Evolutionary conservation across 495 filamentous ascomycete species (phyloP), one percentile per base, ranked within the genome.

Genomic region (Tuber microsphaerosporum): DNA sequence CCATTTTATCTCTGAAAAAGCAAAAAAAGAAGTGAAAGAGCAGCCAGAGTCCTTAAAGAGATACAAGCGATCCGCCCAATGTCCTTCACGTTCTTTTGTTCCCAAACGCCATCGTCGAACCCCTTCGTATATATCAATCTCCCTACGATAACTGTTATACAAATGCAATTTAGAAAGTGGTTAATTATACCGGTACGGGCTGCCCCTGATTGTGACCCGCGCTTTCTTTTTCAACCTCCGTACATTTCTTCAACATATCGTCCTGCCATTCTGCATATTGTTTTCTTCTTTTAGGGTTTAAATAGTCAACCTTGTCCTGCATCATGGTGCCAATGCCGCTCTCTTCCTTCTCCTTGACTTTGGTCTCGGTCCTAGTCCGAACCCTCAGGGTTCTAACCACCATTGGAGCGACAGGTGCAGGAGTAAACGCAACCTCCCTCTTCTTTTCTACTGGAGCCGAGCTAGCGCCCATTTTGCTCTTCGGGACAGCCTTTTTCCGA

Each of bases 301-400:
- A 82, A 83, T 89, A 96, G 84, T 97, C 93, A 74, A 93, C 90
- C 68, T 88, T 87, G 75, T 92, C 90, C 84, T 96, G 92, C 85
- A 97, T 78, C 75, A 75, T 84, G 75, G 81, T 72, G 14, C 83
- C 83, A 17, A 84, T 81, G 19, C 79, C 79, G 26, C 74, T 76
- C 48, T 83, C 83, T 19, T 81, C 77, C 46, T 75, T 80, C 68
- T 83, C 79, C 9, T 42, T 65, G 26, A 65, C 56, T 65, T 65
- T 65, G 17, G 56, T 34, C 56, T 34, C 56, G 17, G 56, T 65
- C 56, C 56, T 65, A 17, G 56, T 19, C 56, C 56, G 26, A 31
- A 26, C 56, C 34, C 56, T 65, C 12, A 65, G 26, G 26, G 14
- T 65, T 34, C 56, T 65, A 31, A 34, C 56, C 26, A n/a, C 56